phyloP scores from a whole-genome alignment of 1,139 yeast species.

The Zygosaccharomyces sapae region DNA sequence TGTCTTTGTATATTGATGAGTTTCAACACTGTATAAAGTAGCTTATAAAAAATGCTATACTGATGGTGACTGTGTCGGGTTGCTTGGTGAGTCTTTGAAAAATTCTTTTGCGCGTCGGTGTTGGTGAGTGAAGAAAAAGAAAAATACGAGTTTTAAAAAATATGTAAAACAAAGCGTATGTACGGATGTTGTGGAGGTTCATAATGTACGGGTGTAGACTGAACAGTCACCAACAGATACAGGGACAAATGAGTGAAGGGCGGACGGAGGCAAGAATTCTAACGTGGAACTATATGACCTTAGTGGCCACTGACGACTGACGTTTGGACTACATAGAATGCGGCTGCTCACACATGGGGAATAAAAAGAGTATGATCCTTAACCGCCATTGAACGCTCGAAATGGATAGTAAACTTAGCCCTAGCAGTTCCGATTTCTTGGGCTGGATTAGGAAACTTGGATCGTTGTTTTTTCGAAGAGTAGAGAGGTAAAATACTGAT shows the following conservation, averaged over 20 bases:
- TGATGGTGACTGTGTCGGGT: neutral
- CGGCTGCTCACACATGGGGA: neutral
- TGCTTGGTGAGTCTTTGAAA: constrained; percentile 1
- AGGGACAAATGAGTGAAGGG: neutral
- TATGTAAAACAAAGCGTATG: neutral
- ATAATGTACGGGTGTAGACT: neutral
- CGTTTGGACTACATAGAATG: neutral
- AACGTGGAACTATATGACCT: too few relatives aligned
- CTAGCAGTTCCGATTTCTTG: neutral
- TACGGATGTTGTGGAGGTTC: too few relatives aligned
- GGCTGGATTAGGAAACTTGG: neutral
- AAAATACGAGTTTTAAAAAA: neutral
- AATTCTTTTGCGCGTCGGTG: constrained; percentile 4
- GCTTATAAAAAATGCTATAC: constrained; percentile 5
- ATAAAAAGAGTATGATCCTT: neutral
- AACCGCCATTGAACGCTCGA: neutral
- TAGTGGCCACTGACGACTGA: neutral
- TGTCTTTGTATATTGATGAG: neutral
- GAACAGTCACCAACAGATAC: neutral
- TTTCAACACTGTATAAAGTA: neutral
- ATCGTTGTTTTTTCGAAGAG: neutral
- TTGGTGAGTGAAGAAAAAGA: neutral
- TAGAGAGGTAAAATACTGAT: neutral
- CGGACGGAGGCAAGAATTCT: too few relatives aligned
- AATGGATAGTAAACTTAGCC: neutral